Conservation (phyloP, 106 monocot genomes). For the Dactylorhiza incarnata region DNA sequence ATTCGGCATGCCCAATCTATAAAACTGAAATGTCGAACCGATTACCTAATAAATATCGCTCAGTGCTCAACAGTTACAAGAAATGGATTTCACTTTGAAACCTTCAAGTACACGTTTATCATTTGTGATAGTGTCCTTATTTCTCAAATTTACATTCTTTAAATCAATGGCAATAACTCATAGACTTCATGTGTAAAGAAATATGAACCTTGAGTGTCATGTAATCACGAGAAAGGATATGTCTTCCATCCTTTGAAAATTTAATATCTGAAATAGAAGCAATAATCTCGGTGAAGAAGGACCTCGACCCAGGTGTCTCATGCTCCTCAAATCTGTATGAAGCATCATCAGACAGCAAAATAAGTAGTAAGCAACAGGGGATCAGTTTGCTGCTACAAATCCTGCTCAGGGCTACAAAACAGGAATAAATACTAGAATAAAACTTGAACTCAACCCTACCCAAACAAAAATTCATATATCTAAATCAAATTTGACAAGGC, state of each 20-base stretch:
- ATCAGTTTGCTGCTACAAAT: not conserved
- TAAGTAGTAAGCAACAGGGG: not conserved
- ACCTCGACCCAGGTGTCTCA: constrained; percentile 55
- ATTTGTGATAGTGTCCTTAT: no score
- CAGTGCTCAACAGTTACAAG: no score
- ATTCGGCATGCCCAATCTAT: no score
- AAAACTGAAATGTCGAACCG: no score
- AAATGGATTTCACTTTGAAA: no score
- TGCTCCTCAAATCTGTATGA: constrained; percentile 57
- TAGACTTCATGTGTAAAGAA: no score
- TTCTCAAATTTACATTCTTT: no score
- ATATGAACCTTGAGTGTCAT: constrained; percentile 69
- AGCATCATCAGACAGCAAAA: not conserved
- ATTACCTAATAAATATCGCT: no score
- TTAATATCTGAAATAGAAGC: constrained; percentile 81
- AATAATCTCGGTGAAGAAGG: constrained; percentile 79
- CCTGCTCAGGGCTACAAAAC: not conserved
- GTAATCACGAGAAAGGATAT: constrained; percentile 81
- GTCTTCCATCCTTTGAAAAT: constrained; percentile 62
- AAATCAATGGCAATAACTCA: no score
- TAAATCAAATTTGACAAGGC: not conserved
- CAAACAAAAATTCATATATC: no score
- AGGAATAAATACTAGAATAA: not conserved
- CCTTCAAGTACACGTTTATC: no score
- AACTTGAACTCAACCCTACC: no score